Evolutionary conservation across 2,329 filamentous ascomycete species (phyloP).

Genomic region (Neoarthrinium moseri): DNA sequence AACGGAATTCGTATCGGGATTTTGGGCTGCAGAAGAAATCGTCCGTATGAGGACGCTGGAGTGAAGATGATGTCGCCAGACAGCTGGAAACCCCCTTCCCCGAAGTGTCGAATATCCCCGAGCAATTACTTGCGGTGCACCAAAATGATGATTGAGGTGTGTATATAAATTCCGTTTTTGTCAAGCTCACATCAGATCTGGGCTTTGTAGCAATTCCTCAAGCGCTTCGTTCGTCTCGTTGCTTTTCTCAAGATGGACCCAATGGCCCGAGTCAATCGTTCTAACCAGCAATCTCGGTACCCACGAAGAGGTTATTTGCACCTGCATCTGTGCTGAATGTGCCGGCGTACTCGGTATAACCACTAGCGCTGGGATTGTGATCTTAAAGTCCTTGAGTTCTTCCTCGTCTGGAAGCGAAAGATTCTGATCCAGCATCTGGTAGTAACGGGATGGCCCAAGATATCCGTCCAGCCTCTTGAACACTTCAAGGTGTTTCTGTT

Average conservation of each 20-base stretch:
- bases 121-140: no score
- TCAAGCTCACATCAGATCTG: no score
- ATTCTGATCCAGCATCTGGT: slow-evolving; percentile 10
- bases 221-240: slow-evolving; percentile 5
- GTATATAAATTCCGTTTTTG: no score
- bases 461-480: slow-evolving; percentile 6
- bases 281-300: background rate
- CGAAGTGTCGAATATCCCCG: no score
- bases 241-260: slow-evolving; percentile 10
- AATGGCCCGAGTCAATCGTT: slow-evolving; percentile 8
- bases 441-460: slow-evolving; percentile 6
- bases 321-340: slow-evolving; percentile 1
- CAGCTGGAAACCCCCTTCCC: no score
- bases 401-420: slow-evolving; percentile 9
- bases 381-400: background rate
- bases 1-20: no score
- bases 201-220: slow-evolving; percentile 4
- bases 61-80: no score
- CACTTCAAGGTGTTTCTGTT: background rate
- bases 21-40: no score
- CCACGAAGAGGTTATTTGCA: slow-evolving; percentile 8
- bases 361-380: slow-evolving; percentile 4
- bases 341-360: background rate
- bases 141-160: no score
- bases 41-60: no score